Base-by-base conservation (phyloP, 768 basidiomycete species). In the Glaciozyma antarctica region DNA sequence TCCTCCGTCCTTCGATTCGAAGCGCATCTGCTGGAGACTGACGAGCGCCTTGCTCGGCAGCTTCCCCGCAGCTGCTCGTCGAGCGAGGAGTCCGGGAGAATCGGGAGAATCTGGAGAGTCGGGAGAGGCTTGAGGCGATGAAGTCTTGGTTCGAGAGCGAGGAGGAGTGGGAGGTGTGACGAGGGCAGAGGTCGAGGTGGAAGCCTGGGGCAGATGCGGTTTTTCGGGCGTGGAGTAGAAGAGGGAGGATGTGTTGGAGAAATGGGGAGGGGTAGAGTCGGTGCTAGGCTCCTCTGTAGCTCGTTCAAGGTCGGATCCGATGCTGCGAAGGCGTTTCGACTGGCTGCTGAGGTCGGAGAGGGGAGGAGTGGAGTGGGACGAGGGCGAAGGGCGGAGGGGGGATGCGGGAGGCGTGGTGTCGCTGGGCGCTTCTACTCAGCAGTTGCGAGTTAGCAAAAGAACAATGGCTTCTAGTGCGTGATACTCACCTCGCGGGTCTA, bases 1-100 rank as follows among this genome's bases (percentile, higher is more conserved):
- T 1, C 65, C 65, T 3, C 58, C 60, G 41, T 54, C 19, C 5
- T 63, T 61, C 41, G 63, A 5, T 55, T 67, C 69, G 66, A 70
- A 63, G n/a, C 66, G 66, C 69, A 70, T 70, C 53, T 60, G 56
- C 53, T 67, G 65, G 7, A 70, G 58, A 22, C 56, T 56, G 22
- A 64, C 28, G 13, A 70, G 69, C n/a, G 69, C 63, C 49, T 58
- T 60, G 58, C 47, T 62, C 48, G 69, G 60, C 13, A 70, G 58
- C 60, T 60, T 60, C 41, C 69, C 69, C 6, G 51, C 24, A 8
- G 65, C 58, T 1, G 65, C 69, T 0, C 69, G 59, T 5, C 69
- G 63, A 19, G 63, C 63, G 0, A 63, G 63, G 41, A 70, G 57
- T 10, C 55, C 55, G 7, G 55, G 53, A 41, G 56, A 58, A 0